Percentiles rank a stretch among this genome's conserved stretches.
Conservation (phyloP, 1,139 yeast genomes). For the Blastobotrys petasosporus region DNA sequence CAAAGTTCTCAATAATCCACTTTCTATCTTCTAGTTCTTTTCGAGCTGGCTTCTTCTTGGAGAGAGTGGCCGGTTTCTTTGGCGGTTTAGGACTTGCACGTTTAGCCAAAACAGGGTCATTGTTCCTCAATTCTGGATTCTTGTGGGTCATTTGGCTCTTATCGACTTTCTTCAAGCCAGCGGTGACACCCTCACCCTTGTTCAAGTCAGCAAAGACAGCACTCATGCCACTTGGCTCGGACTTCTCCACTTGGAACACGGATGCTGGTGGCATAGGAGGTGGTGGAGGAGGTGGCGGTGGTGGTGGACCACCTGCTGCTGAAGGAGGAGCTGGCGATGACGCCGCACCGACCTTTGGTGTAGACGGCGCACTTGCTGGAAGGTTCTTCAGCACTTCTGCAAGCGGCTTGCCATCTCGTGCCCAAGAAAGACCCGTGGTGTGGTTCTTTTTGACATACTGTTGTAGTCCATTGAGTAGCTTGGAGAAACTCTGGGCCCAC, state of each 20-base stretch:
- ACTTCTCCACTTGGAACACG: slow-evolving; percentile 45
- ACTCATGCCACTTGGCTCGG: slow-evolving; percentile 41
- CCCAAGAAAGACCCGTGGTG: slow-evolving; percentile 80
- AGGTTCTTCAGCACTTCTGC: slow-evolving; percentile 30
- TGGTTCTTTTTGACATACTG: slow-evolving; percentile 71
- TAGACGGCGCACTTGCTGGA: slow-evolving; percentile 30
- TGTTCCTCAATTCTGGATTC: slow-evolving; percentile 71
- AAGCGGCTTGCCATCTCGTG: slow-evolving; percentile 45
- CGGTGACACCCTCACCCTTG: slow-evolving; percentile 76
- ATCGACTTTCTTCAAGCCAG: slow-evolving; percentile 86
- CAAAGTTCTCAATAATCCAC: slow-evolving; percentile 83
- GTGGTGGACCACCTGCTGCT: slow-evolving; percentile 57
- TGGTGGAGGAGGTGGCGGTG: slow-evolving; percentile 49
- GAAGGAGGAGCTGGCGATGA: slow-evolving; percentile 62
- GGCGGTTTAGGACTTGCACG: slow-evolving; percentile 52
- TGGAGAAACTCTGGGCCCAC: slow-evolving; percentile 69
- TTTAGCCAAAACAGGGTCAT: slow-evolving; percentile 23
- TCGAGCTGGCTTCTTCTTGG: slow-evolving; percentile 58
- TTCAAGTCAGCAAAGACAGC: slow-evolving; percentile 93
- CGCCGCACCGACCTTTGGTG: slow-evolving; percentile 37
- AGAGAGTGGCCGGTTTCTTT: slow-evolving; percentile 64
- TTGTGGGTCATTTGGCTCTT: slow-evolving; percentile 92
- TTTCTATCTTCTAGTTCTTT: slow-evolving; percentile 79
- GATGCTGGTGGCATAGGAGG: slow-evolving; percentile 83
- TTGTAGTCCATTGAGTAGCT: slow-evolving; percentile 62